Evolutionary conservation across 2,329 filamentous ascomycete species (phyloP), one percentile per base, ranked within the genome.

Genomic region (Penicillium griseofulvum): DNA sequence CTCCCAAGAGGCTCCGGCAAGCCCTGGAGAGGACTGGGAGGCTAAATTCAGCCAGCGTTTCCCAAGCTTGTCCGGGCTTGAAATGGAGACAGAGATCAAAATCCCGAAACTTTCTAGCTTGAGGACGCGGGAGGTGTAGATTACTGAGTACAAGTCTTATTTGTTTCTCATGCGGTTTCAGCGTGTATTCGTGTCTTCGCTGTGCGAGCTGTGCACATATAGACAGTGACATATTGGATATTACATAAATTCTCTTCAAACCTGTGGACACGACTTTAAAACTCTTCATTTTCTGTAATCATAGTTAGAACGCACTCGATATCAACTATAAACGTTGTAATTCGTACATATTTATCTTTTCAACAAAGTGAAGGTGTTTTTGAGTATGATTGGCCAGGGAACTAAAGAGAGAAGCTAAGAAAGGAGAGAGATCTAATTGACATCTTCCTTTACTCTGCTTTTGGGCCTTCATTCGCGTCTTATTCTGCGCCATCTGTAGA

Each of bases 1-100:
- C 54, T 66, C 59, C 54, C 71, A 50, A 56, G 51, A 54, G 26
- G 64, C 63, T 22, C 64, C 62, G 17, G 50, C 66, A 38, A 71
- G 60, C 36, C 57, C 67, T 0, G 62, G 64, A 43, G 89, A 91
- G 74, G 83, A 86, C 54, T 84, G 81, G 79, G 83, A 87, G 59
- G 75, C 76, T 22, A 82, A 90, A 68, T 97, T 97, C 71, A 87
- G 87, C 57, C 91, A 91, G 74, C 81, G 91, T 55, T 97, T 91
- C 73, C 93, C 93, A 0, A 95, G 89, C 69, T 76, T 97, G 55
- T 87, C 86, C 53, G 84, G 90, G 10, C 83, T 97, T 63, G 92
- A 97, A 76, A 89, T 93, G n/a, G 89, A 94, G 75, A 84, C 86
- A 57, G 88, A 83, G 63, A 79, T 81, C 47, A 75, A 76, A 56